These are phyloP conservation scores for Talaromyces sp. DNA, from an alignment of 2,329 filamentous ascomycete species.

Conservation along the genomic window DNA sequence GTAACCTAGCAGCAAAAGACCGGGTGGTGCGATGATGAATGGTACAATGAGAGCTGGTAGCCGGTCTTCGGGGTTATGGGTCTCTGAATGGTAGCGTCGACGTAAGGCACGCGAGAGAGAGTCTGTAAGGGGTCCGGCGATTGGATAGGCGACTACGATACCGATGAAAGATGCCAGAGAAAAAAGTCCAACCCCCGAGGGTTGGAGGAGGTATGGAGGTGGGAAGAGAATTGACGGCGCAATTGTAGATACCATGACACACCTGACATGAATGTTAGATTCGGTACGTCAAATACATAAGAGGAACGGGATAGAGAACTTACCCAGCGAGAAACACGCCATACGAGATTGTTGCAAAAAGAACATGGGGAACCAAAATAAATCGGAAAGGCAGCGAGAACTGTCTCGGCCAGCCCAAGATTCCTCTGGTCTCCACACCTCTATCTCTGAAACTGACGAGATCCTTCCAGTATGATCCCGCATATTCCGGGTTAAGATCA, in stretches of 20 bases:
- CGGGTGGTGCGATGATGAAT: slow-evolving; percentile 34
- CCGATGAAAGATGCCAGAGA: slow-evolving; percentile 37
- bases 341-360: slow-evolving; percentile 29
- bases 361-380: slow-evolving; percentile 24
- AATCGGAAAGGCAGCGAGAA: slow-evolving; percentile 28
- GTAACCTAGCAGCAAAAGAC: slow-evolving; percentile 34
- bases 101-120: slow-evolving; percentile 34
- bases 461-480: slow-evolving; percentile 29
- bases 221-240: slow-evolving; percentile 27
- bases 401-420: slow-evolving; percentile 16
- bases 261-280: slow-evolving; percentile 11
- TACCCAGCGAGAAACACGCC: slow-evolving; percentile 29
- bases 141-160: slow-evolving; percentile 37
- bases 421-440: slow-evolving; percentile 21
- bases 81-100: slow-evolving; percentile 29
- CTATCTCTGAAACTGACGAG: slow-evolving; percentile 27
- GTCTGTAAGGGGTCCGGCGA: slow-evolving; percentile 43
- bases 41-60: slow-evolving; percentile 40
- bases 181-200: slow-evolving; percentile 28
- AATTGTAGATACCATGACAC: slow-evolving; percentile 26
- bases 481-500: slow-evolving; percentile 22
- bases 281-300: neutral
- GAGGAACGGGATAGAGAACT: slow-evolving; percentile 2
- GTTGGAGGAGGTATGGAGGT: slow-evolving; percentile 34
- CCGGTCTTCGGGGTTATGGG: slow-evolving; percentile 41